A percentile compares a stretch with the other conserved stretches of the same genome.
Evolutionary conservation across 2,329 filamentous ascomycete species (phyloP).

Genomic region (Lomentospora prolificans): DNA sequence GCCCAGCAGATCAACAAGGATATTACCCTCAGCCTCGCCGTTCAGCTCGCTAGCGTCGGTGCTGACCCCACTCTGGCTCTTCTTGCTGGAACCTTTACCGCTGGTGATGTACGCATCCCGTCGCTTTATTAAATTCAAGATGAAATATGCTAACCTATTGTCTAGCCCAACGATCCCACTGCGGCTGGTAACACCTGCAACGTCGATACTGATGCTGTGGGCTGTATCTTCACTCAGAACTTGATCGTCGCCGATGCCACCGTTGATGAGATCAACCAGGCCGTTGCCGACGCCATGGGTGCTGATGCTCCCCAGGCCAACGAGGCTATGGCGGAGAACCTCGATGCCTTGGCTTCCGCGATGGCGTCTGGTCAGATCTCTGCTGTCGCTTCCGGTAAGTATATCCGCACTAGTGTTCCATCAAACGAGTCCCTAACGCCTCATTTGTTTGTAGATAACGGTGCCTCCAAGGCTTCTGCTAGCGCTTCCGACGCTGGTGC

Average conservation of each 20-base stretch:
- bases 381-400: conserved; percentile 4
- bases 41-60: conserved; percentile 32
- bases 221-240: conserved; percentile 46
- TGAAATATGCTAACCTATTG: neutral
- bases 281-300: conserved; percentile 22
- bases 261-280: conserved; percentile 41
- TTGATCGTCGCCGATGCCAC: conserved; percentile 45
- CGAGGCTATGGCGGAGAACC: neutral
- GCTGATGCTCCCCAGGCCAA: conserved; percentile 5
- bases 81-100: conserved; percentile 32
- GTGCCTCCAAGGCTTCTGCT: conserved; percentile 5
- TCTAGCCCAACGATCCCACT: conserved; percentile 22
- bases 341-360: neutral
- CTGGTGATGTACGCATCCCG: conserved; percentile 20
- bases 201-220: conserved; percentile 33
- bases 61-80: conserved; percentile 31
- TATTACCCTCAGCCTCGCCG: conserved; percentile 28
- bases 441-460: neutral
- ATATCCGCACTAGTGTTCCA: too few relatives aligned
- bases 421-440: neutral
- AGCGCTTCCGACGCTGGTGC: too few relatives aligned
- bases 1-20: conserved; percentile 32
- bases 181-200: conserved; percentile 45
- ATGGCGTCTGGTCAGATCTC: conserved; percentile 3
- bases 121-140: neutral